Evolutionary conservation across 345 rosid species (phyloP).

Genomic region (Stellera chamaejasme): DNA sequence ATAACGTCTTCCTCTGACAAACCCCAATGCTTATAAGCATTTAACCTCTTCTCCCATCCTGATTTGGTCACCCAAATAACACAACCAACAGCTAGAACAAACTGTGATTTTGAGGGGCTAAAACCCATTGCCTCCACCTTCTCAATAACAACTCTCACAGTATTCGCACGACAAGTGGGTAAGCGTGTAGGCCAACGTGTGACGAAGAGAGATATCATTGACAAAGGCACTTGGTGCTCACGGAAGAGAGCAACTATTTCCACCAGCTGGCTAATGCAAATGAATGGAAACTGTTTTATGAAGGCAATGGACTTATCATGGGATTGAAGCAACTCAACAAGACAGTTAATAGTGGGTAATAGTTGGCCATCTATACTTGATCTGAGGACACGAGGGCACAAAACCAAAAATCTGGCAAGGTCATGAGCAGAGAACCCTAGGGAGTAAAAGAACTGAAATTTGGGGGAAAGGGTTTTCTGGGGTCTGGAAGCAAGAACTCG

Average conservation of each 20-base stretch:
- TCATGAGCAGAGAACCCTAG: slow-evolving; percentile 13
- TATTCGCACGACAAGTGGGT: too few species aligned
- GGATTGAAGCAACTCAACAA: slow-evolving; percentile 12
- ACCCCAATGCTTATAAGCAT: slow-evolving; percentile 21
- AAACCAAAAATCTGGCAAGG: slow-evolving; percentile 3
- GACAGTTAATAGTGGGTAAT: slow-evolving; percentile 19
- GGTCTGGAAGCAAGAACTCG: slow-evolving; percentile 9
- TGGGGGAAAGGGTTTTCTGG: slow-evolving; percentile 21
- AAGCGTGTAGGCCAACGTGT: too few species aligned
- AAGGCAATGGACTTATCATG: slow-evolving; percentile 8
- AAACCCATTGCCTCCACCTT: slow-evolving; percentile 10
- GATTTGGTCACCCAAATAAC: neutral
- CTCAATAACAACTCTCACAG: too few species aligned
- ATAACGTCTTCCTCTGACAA: slow-evolving; percentile 17
- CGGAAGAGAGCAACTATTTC: too few species aligned
- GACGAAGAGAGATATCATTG: too few species aligned
- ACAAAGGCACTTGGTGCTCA: too few species aligned
- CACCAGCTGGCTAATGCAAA: too few species aligned
- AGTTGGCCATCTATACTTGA: slow-evolving; percentile 17
- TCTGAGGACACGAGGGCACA: slow-evolving; percentile 13
- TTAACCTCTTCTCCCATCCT: slow-evolving; percentile 16
- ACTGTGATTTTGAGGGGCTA: slow-evolving; percentile 7
- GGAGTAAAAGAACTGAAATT: slow-evolving; percentile 23
- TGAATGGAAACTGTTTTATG: slow-evolving; percentile 3
- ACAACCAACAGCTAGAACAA: slow-evolving; percentile 10